Percentiles rank a stretch among this genome's conserved stretches.
phyloP scores from a whole-genome alignment of 306 rosid species.

The Arachis stenosperma region DNA sequence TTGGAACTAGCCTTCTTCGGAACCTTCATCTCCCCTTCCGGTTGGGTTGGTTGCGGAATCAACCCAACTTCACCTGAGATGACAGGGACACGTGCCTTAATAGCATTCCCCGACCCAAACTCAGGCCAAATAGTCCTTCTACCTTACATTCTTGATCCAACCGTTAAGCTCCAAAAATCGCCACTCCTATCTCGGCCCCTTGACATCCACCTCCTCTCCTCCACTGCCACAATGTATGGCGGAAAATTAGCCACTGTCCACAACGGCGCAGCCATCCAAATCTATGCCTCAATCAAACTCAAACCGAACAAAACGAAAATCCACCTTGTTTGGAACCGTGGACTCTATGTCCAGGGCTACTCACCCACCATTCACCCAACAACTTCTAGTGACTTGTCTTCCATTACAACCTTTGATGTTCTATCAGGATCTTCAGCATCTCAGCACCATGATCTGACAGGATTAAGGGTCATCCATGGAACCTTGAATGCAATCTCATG shows the following conservation, averaged over 20 bases:
- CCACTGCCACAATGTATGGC: constrained; percentile 70
- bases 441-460: constrained; percentile 44
- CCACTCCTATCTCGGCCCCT: constrained; percentile 89
- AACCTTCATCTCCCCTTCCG: constrained; percentile 92
- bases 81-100: constrained; percentile 82
- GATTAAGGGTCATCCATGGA: constrained; percentile 63
- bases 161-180: constrained; percentile 72
- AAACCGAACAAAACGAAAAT: constrained; percentile 68
- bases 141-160: constrained; percentile 77
- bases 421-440: constrained; percentile 62
- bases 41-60: constrained; percentile 96
- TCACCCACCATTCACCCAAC: constrained; percentile 97
- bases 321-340: constrained; percentile 86
- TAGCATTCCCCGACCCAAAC: constrained; percentile 84
- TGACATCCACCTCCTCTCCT: constrained; percentile 70
- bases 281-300: constrained; percentile 64
- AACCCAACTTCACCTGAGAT: constrained; percentile 78
- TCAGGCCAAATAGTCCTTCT: constrained; percentile 77
- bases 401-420: constrained; percentile 71
- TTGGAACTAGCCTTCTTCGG: constrained; percentile 84
- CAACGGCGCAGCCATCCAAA: constrained; percentile 77
- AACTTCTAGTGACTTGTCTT: constrained; percentile 68
- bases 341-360: constrained; percentile 95
- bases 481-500: constrained; percentile 73
- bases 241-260: constrained; percentile 81